phyloP scores from a whole-genome alignment of 495 filamentous ascomycete species.

The Tuber microsphaerosporum region DNA sequence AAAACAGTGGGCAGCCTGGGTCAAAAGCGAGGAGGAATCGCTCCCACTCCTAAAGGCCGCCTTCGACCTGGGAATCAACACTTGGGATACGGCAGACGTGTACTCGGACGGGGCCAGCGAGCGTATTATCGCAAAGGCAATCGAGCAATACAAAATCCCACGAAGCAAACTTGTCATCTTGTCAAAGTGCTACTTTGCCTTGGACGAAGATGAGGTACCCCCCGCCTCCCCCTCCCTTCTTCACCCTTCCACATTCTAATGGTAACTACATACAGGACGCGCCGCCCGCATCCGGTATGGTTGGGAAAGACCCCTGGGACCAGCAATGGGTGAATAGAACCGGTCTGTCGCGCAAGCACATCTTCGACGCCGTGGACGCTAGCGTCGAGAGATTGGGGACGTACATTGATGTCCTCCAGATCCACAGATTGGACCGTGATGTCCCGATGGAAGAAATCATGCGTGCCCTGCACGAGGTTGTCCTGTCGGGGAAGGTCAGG shows the following conservation, averaged over 20 bases:
- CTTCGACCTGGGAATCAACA: constrained; percentile 62
- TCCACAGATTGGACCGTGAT: constrained; percentile 59
- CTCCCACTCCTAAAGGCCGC: constrained; percentile 63
- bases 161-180: constrained; percentile 68
- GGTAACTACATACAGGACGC: neutral
- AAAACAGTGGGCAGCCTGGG: constrained; percentile 53
- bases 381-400: constrained; percentile 59
- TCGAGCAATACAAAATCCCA: constrained; percentile 69
- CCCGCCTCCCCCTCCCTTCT: neutral
- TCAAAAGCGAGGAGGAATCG: constrained; percentile 56
- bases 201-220: neutral
- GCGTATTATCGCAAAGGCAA: constrained; percentile 66
- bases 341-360: constrained; percentile 60
- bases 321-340: constrained; percentile 48
- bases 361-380: constrained; percentile 64
- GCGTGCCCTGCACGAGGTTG: constrained; percentile 62
- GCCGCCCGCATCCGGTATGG: neutral
- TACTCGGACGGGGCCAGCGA: constrained; percentile 69
- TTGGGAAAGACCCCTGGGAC: neutral
- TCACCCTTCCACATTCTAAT: neutral
- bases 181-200: constrained; percentile 63
- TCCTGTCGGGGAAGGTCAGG: constrained; percentile 53
- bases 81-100: constrained; percentile 63
- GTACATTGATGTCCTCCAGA: constrained; percentile 71
- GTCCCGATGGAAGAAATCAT: constrained; percentile 64